phyloP scores from a whole-genome alignment of 371 early-diverging fungal species.

The Funneliformis caledonium region DNA sequence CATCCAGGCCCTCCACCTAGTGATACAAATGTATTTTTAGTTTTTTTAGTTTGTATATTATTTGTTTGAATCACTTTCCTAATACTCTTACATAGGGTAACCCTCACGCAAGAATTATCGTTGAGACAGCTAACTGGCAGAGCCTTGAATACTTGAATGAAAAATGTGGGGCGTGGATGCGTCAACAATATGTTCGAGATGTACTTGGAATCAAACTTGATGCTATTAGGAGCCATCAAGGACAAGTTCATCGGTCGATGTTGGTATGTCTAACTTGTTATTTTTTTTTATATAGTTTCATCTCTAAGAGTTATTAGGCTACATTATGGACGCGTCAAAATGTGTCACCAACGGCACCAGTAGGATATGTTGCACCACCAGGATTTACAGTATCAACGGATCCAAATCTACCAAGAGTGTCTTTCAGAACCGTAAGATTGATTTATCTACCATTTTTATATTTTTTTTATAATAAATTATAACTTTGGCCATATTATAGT shows the following conservation, averaged over 20 bases:
- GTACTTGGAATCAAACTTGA: conserved; percentile 32
- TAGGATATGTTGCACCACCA: background rate
- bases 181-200: conserved; percentile 23
- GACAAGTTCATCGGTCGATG: conserved; percentile 15
- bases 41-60: background rate
- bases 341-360: background rate
- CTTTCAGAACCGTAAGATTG: conserved; percentile 9
- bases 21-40: conserved; percentile 6
- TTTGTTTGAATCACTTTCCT: conserved; percentile 13
- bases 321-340: conserved; percentile 8
- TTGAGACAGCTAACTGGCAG: conserved; percentile 8
- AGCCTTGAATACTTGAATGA: background rate
- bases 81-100: conserved; percentile 1
- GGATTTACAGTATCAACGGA: background rate
- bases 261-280: conserved; percentile 20
- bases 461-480: background rate
- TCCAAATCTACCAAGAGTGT: conserved; percentile 7
- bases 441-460: conserved; percentile 19
- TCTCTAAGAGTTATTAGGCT: conserved; percentile 26
- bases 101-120: conserved; percentile 5
- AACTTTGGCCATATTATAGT: conserved; percentile 30
- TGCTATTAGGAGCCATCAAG: background rate
- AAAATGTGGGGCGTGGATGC: conserved; percentile 24
- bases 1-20: conserved; percentile 33
- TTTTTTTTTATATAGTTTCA: conserved; percentile 16